Percentiles rank a stretch among this genome's conserved stretches.
Conservation (phyloP, 2,329 filamentous ascomycete species). For the Cercospora citrullina region DNA sequence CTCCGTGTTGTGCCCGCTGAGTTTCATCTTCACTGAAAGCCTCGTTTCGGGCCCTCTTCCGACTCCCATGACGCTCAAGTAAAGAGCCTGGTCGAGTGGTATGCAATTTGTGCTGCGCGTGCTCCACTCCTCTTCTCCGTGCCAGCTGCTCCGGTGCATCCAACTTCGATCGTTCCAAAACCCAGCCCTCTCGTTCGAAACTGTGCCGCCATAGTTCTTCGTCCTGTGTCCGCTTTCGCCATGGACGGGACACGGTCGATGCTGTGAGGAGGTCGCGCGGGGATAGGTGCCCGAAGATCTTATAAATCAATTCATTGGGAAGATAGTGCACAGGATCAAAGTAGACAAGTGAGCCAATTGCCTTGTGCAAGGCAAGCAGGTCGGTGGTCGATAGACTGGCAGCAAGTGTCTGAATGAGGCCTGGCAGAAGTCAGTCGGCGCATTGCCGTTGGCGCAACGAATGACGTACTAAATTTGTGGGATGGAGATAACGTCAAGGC, state of each 20-base stretch:
- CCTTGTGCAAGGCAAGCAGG: slow-evolving; percentile 18
- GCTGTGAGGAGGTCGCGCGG: slow-evolving; percentile 77
- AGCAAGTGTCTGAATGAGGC: slow-evolving; percentile 1
- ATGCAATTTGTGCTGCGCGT: slow-evolving; percentile 44
- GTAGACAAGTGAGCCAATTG: slow-evolving; percentile 65
- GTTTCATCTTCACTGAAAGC: slow-evolving; percentile 38
- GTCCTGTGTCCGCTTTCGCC: slow-evolving; percentile 80
- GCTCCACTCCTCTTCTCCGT: slow-evolving; percentile 18
- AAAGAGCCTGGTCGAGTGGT: slow-evolving; percentile 63
- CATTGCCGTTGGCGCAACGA: neutral
- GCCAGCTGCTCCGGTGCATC: slow-evolving; percentile 24
- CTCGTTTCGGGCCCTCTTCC: slow-evolving; percentile 37
- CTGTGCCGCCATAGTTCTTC: slow-evolving; percentile 81
- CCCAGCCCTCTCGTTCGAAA: slow-evolving; percentile 84
- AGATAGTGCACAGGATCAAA: slow-evolving; percentile 87
- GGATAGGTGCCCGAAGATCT: slow-evolving; percentile 84
- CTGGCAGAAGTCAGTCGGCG: neutral
- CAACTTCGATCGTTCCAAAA: slow-evolving; percentile 36
- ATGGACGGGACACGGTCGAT: slow-evolving; percentile 74
- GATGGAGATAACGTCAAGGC: neutral
- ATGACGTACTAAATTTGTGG: slow-evolving; percentile 1
- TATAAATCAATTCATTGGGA: slow-evolving; percentile 85
- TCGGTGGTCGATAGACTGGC: neutral
- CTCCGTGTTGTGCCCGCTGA: neutral
- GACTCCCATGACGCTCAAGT: slow-evolving; percentile 29